Percentiles rank a stretch among this genome's conserved stretches.
Evolutionary conservation across 768 basidiomycete species (phyloP).

Genomic region (Coprinellus aureogranulatus): DNA sequence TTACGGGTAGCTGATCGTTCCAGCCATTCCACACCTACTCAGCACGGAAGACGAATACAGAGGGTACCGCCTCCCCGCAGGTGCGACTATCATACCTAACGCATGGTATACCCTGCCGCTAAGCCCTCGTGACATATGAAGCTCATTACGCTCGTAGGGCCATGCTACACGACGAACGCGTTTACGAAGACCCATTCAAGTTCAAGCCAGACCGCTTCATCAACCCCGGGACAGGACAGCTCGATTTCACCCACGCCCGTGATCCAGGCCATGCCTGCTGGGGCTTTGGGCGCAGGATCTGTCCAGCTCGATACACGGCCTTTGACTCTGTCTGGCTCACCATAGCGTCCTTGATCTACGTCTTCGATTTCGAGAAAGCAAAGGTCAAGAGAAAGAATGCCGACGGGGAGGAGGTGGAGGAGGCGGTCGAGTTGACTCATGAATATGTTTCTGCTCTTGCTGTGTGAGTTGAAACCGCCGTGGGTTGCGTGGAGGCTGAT

Average conservation of each 20-base stretch:
- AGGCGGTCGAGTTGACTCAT: constrained; percentile 6
- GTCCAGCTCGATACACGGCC: constrained; percentile 24
- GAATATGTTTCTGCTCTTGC: constrained; percentile 17
- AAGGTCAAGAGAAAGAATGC: constrained; percentile 12
- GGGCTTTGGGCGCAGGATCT: constrained; percentile 31
- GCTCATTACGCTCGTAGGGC: constrained; percentile 25
- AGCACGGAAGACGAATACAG: constrained; percentile 28
- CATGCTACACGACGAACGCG: constrained; percentile 36
- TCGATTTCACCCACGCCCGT: constrained; percentile 20
- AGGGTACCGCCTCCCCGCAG: constrained; percentile 30
- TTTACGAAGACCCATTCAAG: constrained; percentile 37
- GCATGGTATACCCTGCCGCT: too few species aligned
- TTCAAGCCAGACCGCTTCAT: constrained; percentile 45
- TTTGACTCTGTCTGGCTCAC: constrained; percentile 23
- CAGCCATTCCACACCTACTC: constrained; percentile 20
- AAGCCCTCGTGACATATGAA: too few species aligned
- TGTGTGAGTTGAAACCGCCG: constrained; percentile 19
- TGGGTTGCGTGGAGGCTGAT: neutral
- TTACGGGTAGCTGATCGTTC: too few species aligned
- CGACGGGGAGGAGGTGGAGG: constrained; percentile 2
- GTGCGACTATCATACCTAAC: constrained; percentile 24
- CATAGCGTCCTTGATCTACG: constrained; percentile 20
- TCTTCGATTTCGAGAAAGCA: constrained; percentile 23
- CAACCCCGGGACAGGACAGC: constrained; percentile 18
- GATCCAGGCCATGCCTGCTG: constrained; percentile 27